phyloP scores from a whole-genome alignment of 345 rosid genomes.

The Gossypioides kirkii region DNA sequence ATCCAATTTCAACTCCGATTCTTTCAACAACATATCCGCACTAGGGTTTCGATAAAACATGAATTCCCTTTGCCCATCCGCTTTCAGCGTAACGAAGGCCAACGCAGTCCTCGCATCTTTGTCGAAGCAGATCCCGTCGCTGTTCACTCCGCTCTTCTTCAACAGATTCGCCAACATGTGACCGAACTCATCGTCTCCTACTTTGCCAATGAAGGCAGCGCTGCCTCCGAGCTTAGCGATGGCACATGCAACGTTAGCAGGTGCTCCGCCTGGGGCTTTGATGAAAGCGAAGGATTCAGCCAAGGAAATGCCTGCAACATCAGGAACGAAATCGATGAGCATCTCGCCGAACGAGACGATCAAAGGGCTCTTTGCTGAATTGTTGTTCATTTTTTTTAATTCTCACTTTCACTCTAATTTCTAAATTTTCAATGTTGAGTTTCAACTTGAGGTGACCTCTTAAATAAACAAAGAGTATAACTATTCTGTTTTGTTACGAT shows the following conservation, averaged over 20 bases:
- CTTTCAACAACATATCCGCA: constrained; percentile 66
- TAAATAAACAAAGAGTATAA: no score
- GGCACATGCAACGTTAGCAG: constrained; percentile 78
- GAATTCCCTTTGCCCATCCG: constrained; percentile 62
- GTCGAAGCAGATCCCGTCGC: constrained; percentile 55
- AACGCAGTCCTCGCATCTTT: constrained; percentile 55
- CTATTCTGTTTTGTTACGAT: background rate
- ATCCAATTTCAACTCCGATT: constrained; percentile 48
- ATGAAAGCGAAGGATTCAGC: constrained; percentile 60
- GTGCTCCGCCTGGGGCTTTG: constrained; percentile 81
- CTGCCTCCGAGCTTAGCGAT: constrained; percentile 60
- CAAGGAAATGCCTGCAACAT: constrained; percentile 56
- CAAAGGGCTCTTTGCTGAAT: background rate
- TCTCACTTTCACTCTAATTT: background rate
- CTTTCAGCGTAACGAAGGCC: constrained; percentile 61
- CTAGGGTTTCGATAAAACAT: constrained; percentile 77
- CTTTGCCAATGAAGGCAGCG: constrained; percentile 59
- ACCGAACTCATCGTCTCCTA: constrained; percentile 77
- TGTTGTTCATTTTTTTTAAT: background rate
- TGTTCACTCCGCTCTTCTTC: constrained; percentile 52
- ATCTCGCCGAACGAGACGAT: constrained; percentile 66
- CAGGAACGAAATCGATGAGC: constrained; percentile 78
- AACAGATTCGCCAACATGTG: constrained; percentile 57
- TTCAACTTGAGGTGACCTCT: background rate
- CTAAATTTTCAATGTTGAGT: background rate